A percentile compares a stretch with the other conserved stretches of the same genome.
phyloP scores from a whole-genome alignment of 495 filamentous ascomycete genomes.

The Penicillium odoratum region DNA sequence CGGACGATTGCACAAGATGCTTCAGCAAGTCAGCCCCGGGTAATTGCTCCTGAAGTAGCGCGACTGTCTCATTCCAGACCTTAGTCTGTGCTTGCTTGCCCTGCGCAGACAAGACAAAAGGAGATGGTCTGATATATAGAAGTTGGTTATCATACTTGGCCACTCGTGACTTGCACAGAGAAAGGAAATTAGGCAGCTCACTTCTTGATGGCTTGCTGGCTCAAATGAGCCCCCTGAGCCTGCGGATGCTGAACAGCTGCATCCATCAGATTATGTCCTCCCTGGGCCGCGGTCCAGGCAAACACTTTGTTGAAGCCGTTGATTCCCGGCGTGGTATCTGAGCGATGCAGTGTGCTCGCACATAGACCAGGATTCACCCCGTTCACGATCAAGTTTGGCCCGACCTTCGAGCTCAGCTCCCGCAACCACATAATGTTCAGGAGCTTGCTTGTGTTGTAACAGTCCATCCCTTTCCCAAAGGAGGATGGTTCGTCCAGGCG shows the following conservation, averaged over 20 bases:
- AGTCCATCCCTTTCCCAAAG: background rate
- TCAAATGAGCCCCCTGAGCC: background rate
- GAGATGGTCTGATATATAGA: background rate
- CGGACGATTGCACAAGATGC: too few relatives aligned
- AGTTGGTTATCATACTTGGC: background rate
- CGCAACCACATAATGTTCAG: conserved; percentile 2
- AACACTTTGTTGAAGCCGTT: background rate
- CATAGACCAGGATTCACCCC: background rate
- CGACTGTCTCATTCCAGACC: background rate
- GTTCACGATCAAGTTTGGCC: background rate
- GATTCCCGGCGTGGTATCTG: background rate
- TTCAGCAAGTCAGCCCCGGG: too few relatives aligned
- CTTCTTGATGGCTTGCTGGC: background rate
- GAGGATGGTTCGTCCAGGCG: too few relatives aligned
- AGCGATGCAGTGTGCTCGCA: background rate
- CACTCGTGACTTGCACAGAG: too few relatives aligned
- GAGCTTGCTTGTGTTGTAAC: conserved; percentile 2
- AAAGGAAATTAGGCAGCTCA: background rate
- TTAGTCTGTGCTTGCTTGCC: background rate
- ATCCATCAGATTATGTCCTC: background rate
- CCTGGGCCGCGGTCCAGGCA: conserved; percentile 1
- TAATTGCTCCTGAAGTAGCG: background rate
- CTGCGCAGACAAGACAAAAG: conserved; percentile 1
- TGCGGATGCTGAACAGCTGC: background rate
- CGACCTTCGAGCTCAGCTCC: background rate